phyloP scores from a whole-genome alignment of 306 rosid species.

The Gastrolobium bilobum region DNA sequence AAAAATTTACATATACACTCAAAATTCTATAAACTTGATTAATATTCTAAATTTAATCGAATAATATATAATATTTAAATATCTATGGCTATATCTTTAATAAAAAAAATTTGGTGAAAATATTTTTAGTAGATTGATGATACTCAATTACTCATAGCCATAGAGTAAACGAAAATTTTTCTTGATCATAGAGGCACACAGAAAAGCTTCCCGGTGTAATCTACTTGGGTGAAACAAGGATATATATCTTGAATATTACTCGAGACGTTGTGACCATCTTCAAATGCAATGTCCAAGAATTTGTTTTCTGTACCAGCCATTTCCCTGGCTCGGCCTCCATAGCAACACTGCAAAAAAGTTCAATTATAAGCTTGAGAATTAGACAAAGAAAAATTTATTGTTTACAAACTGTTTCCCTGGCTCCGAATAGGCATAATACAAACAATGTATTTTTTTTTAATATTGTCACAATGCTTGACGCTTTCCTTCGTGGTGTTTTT shows the following conservation, averaged over 20 bases:
- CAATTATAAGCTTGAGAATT: background rate
- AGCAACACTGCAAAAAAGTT: conserved; percentile 49
- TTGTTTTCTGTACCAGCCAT: conserved; percentile 26
- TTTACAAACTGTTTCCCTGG: background rate
- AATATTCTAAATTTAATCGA: too few species aligned
- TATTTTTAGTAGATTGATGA: too few species aligned
- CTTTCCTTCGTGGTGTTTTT: too few species aligned
- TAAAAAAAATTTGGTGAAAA: too few species aligned
- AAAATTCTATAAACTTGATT: too few species aligned
- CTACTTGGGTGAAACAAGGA: background rate
- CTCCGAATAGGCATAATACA: background rate
- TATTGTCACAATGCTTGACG: too few species aligned
- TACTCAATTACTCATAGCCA: too few species aligned
- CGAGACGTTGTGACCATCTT: background rate
- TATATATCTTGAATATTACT: conserved; percentile 4
- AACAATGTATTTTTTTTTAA: too few species aligned
- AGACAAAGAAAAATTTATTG: background rate
- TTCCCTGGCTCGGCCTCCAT: conserved; percentile 45
- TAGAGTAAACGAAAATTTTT: too few species aligned
- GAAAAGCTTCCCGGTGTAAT: conserved; percentile 68
- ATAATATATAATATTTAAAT: too few species aligned
- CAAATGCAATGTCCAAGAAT: background rate
- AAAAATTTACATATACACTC: too few species aligned
- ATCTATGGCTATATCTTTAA: too few species aligned
- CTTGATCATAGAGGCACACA: conserved; percentile 55